phyloP scores from a whole-genome alignment of 2,329 filamentous ascomycete genomes.

The Berkeleyomyces basicola region DNA sequence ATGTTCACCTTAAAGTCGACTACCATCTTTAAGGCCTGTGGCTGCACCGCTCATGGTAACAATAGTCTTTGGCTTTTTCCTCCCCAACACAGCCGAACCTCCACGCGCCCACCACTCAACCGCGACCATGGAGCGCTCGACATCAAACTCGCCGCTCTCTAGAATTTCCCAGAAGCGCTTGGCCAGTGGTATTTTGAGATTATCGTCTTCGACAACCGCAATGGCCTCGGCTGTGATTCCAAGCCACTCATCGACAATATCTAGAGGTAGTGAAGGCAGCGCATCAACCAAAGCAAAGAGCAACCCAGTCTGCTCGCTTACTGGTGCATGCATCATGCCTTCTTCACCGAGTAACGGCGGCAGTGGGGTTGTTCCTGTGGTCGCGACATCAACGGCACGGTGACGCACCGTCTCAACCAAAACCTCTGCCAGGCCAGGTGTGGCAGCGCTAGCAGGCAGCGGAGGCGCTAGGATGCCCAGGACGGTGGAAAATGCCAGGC shows the following conservation, averaged over 20 bases:
- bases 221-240: conserved; percentile 52
- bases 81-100: conserved; percentile 31
- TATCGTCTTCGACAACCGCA: conserved; percentile 42
- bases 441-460: conserved; percentile 51
- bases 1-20: background rate
- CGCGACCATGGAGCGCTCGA: conserved; percentile 61
- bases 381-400: conserved; percentile 40
- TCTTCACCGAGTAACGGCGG: conserved; percentile 19
- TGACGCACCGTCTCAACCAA: conserved; percentile 63
- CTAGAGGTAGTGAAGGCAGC: conserved; percentile 54
- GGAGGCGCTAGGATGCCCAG: conserved; percentile 70
- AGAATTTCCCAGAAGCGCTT: conserved; percentile 66
- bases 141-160: conserved; percentile 71
- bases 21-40: conserved; percentile 9
- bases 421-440: conserved; percentile 64
- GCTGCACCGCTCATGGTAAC: conserved; percentile 39
- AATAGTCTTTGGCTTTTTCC: conserved; percentile 16
- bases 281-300: conserved; percentile 65
- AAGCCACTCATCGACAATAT: conserved; percentile 65
- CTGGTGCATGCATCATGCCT: conserved; percentile 13
- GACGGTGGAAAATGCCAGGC: conserved; percentile 72
- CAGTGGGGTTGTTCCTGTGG: conserved; percentile 26
- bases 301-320: conserved; percentile 68
- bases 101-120: conserved; percentile 67
- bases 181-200: conserved; percentile 47